Evolutionary conservation across 1,284 basidiomycete genomes (phyloP).

Genomic region (Tylopilus sp.): DNA sequence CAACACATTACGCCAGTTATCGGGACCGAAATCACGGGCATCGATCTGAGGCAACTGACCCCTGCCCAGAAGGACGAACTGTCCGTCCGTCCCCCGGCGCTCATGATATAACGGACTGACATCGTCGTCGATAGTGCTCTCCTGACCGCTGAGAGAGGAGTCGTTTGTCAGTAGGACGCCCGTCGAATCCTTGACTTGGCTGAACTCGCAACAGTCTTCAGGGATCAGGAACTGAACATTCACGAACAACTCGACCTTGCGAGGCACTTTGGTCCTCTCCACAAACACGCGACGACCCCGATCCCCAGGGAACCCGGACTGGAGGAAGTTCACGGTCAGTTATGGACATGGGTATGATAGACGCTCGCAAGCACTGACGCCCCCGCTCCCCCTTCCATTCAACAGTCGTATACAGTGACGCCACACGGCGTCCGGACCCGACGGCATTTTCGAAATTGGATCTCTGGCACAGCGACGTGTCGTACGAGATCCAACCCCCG

Average conservation of each 20-base stretch:
- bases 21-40: slow-evolving; percentile 59
- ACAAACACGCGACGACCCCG: slow-evolving; percentile 79
- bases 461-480: slow-evolving; percentile 79
- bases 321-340: slow-evolving; percentile 72
- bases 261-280: slow-evolving; percentile 70
- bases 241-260: slow-evolving; percentile 70
- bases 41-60: slow-evolving; percentile 59
- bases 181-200: neutral
- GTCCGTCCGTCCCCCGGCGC: slow-evolving; percentile 31
- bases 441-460: slow-evolving; percentile 70
- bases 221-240: slow-evolving; percentile 65
- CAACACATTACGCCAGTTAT: slow-evolving; percentile 58
- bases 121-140: slow-evolving; percentile 45
- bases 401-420: slow-evolving; percentile 65
- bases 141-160: slow-evolving; percentile 63
- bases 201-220: slow-evolving; percentile 50
- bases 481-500: slow-evolving; percentile 75
- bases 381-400: no score
- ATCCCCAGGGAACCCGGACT: slow-evolving; percentile 65
- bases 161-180: slow-evolving; percentile 50
- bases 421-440: slow-evolving; percentile 63
- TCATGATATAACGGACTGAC: slow-evolving; percentile 6
- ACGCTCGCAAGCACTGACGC: slow-evolving; percentile 7
- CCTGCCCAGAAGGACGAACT: slow-evolving; percentile 63
- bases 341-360: neutral